Base-by-base conservation (phyloP, 2,329 filamentous ascomycete species). In the Alternaria gansuensis region DNA sequence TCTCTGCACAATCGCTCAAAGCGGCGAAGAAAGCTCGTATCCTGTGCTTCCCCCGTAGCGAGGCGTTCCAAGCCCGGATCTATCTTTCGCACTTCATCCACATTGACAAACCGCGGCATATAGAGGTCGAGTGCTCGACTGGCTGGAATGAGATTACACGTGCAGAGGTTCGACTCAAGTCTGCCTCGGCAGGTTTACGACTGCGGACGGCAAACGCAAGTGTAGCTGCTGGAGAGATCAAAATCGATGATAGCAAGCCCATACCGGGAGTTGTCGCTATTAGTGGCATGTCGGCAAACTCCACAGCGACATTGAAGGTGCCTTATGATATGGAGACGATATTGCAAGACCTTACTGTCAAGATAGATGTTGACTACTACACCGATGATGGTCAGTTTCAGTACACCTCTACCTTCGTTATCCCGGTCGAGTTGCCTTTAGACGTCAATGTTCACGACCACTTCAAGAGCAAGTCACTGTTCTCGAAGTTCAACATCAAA, bases 391-490 rank as follows among this genome's bases (percentile, higher is more conserved):
- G 88, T 3, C 82, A 80, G 7, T 91, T 92, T 64, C 82, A 83
- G 53, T 90, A 89, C 72, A 84, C 87, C 14, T 85, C 84, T 14
- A 82, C 84, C 7, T 84, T 86, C 21, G 85, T 83, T 3, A 83
- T 96, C 21, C 85, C 88, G 3, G 89, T 95, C 2, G 85, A 90
- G 1, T 82, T 99, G 4, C 91, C 92, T 0, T 83, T 99, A 3
- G 93, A 94, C 3, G 95, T 99, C 62, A 98, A 98, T 65, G 95
- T 99, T 5, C 93, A 98, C 70, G 95, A 99, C 68, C 87, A 96
- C 28, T 98, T 98, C 82, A 96, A 97, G 74, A 87, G 92, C 63
- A 81, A 88, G 7, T 84, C 87, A 0, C 83, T 98, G 0, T 95
- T 95, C 72, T 97, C 93, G 0, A 89, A 90, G 9, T 99, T 99